These are phyloP conservation scores for Irpex sp. DNA, from an alignment of 1,284 basidiomycete genomes.

Conservation along the genomic window DNA sequence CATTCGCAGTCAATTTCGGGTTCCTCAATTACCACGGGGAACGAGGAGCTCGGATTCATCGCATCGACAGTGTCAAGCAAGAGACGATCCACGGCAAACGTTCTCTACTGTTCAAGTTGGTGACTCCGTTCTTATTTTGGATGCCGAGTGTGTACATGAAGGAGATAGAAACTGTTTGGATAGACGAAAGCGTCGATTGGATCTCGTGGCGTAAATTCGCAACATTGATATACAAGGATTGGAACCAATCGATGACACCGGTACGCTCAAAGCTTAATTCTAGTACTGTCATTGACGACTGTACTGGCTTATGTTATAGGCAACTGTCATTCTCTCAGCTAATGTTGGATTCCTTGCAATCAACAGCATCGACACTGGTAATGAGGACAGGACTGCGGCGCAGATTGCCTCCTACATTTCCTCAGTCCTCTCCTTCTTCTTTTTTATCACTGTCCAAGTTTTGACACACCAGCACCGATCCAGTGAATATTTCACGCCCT, in stretches of 20 bases:
- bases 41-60: constrained; percentile 17
- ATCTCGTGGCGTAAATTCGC: constrained; percentile 32
- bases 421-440: constrained; percentile 31
- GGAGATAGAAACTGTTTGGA: constrained; percentile 29
- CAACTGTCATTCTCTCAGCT: constrained; percentile 40
- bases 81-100: constrained; percentile 1
- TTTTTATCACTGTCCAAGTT: constrained; percentile 30
- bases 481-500: constrained; percentile 1
- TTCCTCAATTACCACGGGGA: constrained; percentile 20
- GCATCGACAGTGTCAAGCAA: constrained; percentile 19
- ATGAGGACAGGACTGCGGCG: constrained; percentile 21
- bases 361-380: constrained; percentile 34
- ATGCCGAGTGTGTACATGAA: constrained; percentile 29
- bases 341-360: constrained; percentile 51
- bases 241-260: constrained; percentile 34
- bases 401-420: constrained; percentile 37
- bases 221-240: constrained; percentile 29
- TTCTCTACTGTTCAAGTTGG: constrained; percentile 23
- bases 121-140: constrained; percentile 31
- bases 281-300: background rate
- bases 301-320: constrained; percentile 1
- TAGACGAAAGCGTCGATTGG: constrained; percentile 32
- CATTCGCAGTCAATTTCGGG: background rate
- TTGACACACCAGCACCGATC: constrained; percentile 29
- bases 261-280: constrained; percentile 23